Conservation (phyloP, 805 yeast species). For the Wickerhamiella azymoides region DNA sequence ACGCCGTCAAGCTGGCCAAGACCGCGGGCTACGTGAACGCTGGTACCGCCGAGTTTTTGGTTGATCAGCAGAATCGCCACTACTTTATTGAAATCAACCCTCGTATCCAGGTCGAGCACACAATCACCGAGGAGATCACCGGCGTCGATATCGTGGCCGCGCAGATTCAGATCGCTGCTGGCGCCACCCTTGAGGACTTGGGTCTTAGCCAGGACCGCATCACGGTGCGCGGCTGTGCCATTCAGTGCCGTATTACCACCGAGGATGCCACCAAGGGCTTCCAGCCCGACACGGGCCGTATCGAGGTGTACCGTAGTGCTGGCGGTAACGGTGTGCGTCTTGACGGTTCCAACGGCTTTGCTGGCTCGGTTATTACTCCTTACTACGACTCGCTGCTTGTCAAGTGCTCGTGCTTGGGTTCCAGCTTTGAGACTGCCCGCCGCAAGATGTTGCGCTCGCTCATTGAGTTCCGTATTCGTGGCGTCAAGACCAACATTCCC, state of each 20-base stretch:
- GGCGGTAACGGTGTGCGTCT: constrained; percentile 99
- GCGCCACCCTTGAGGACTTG: constrained; percentile 82
- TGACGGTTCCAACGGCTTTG: constrained; percentile 97
- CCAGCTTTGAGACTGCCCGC: constrained; percentile 91
- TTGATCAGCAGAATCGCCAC: constrained; percentile 85
- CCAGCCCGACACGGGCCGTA: constrained; percentile 97
- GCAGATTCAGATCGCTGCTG: constrained; percentile 97
- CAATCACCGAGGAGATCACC: constrained; percentile 96
- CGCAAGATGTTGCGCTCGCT: constrained; percentile 95
- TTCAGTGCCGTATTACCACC: constrained; percentile 97
- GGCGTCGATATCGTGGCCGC: constrained; percentile 98
- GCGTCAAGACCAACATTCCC: constrained; percentile 97
- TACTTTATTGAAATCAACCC: constrained; percentile 98
- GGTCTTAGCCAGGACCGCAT: constrained; percentile 90
- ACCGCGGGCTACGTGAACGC: constrained; percentile 89
- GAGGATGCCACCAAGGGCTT: constrained; percentile 94
- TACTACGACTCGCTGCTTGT: constrained; percentile 98
- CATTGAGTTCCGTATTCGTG: constrained; percentile 96
- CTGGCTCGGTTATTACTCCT: constrained; percentile 92
- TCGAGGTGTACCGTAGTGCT: constrained; percentile 93
- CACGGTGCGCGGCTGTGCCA: constrained; percentile 93
- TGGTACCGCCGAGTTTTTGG: constrained; percentile 96
- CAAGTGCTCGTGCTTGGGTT: constrained; percentile 93
- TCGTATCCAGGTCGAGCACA: constrained; percentile 95
- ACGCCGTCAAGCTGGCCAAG: constrained; percentile 85